These are phyloP conservation scores for Mollisiaceae sp. DNA, from an alignment of 2,329 filamentous ascomycete genomes.

Conservation along the genomic window DNA sequence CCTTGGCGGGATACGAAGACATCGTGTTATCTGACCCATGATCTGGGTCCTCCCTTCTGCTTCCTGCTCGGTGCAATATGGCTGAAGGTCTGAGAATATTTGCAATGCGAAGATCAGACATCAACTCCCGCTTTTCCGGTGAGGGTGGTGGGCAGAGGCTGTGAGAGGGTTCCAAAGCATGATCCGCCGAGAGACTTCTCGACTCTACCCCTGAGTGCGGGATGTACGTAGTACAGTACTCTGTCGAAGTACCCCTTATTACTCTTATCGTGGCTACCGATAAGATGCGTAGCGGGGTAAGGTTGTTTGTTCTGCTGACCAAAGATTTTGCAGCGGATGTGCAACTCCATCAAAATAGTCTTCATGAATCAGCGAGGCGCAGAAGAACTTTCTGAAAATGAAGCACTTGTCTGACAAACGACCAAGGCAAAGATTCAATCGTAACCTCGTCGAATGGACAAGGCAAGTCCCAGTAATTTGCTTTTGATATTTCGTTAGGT, in stretches of 20 bases:
- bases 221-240: neutral
- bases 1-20: constrained; percentile 6
- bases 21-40: constrained; percentile 2
- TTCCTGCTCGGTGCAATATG: constrained; percentile 19
- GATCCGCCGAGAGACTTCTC: neutral
- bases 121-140: constrained; percentile 11
- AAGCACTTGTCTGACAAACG: neutral
- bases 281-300: constrained; percentile 2
- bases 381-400: neutral
- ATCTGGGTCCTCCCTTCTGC: neutral
- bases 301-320: neutral
- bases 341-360: neutral
- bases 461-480: neutral
- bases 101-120: constrained; percentile 6
- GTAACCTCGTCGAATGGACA: neutral
- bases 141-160: neutral
- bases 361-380: constrained; percentile 12
- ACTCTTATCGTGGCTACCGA: neutral
- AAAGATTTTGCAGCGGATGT: neutral
- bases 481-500: neutral
- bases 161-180: neutral
- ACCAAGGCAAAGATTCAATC: neutral
- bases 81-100: constrained; percentile 4
- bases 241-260: neutral
- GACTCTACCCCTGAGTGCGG: constrained; percentile 1